phyloP scores from a whole-genome alignment of 2,329 filamentous ascomycete genomes.

The Coniochaeta sp. region DNA sequence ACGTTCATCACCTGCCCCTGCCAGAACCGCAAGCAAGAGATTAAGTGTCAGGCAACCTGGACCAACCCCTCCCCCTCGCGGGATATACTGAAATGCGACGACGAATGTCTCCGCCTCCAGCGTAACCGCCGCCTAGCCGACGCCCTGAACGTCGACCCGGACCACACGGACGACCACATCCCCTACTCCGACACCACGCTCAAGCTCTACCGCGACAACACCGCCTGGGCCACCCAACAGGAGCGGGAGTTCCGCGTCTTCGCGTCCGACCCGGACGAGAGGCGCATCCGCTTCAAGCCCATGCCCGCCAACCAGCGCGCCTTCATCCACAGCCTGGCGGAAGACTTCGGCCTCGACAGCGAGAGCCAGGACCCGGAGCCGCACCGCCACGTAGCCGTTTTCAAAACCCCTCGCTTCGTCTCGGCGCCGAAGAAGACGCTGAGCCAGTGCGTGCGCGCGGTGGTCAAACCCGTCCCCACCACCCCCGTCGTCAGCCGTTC shows the following conservation, averaged over 20 bases:
- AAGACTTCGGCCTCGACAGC: slow-evolving; percentile 85
- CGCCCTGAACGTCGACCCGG: slow-evolving; percentile 78
- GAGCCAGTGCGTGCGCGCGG: slow-evolving; percentile 51
- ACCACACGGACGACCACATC: slow-evolving; percentile 66
- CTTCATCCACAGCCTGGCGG: slow-evolving; percentile 79
- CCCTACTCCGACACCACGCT: slow-evolving; percentile 79
- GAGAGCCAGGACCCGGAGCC: slow-evolving; percentile 89
- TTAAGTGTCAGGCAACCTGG: slow-evolving; percentile 70
- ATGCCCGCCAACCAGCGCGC: slow-evolving; percentile 72
- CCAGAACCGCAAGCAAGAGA: slow-evolving; percentile 77
- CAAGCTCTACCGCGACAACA: slow-evolving; percentile 60
- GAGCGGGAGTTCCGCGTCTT: slow-evolving; percentile 82
- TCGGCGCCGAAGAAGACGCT: slow-evolving; percentile 73
- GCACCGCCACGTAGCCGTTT: slow-evolving; percentile 81
- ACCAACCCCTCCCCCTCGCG: slow-evolving; percentile 53
- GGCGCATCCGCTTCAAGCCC: slow-evolving; percentile 76
- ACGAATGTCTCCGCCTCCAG: slow-evolving; percentile 80
- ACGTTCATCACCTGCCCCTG: slow-evolving; percentile 81
- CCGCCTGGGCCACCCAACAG: slow-evolving; percentile 63
- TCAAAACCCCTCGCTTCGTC: slow-evolving; percentile 77
- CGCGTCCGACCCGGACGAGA: slow-evolving; percentile 63
- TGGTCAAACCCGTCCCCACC: slow-evolving; percentile 24
- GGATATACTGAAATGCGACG: slow-evolving; percentile 73
- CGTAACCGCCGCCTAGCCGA: slow-evolving; percentile 77
- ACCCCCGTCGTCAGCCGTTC: slow-evolving; percentile 13